phyloP scores from a whole-genome alignment of 176 grass and related monocot species.

The Aegilops speltoides region DNA sequence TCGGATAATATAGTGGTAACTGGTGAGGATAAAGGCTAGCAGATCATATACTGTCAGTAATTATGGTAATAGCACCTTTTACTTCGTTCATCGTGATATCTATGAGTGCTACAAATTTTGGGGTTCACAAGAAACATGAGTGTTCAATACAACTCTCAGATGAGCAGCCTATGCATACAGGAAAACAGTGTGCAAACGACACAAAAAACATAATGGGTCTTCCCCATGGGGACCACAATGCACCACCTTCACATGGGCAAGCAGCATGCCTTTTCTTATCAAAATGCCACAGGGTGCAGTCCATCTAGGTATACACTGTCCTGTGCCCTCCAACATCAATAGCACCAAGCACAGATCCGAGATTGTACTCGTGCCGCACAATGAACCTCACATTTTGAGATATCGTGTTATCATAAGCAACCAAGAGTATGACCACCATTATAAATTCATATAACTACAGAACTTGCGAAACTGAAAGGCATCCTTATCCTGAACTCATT shows the following conservation, averaged over 20 bases:
- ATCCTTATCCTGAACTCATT: not conserved
- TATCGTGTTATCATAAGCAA: not conserved
- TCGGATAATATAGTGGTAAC: not conserved
- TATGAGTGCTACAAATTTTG: not conserved
- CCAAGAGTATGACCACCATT: not conserved
- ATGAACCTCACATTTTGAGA: not conserved
- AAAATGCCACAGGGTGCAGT: not conserved
- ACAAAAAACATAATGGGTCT: not conserved
- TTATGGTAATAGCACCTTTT: not conserved
- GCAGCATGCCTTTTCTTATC: conserved; percentile 6
- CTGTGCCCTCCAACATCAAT: conserved; percentile 1
- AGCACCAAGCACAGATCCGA: not conserved
- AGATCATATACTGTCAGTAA: not conserved
- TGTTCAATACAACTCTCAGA: not conserved
- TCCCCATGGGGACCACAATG: not conserved
- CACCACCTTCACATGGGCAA: conserved; percentile 10
- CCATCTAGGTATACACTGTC: not conserved
- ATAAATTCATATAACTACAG: not conserved
- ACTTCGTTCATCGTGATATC: not conserved
- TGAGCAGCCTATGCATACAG: not conserved
- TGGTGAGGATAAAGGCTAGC: not conserved
- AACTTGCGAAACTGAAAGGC: not conserved
- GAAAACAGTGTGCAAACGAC: not conserved
- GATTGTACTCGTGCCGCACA: conserved; percentile 11
- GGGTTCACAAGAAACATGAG: not conserved